Base-by-base conservation (phyloP, 2,329 filamentous ascomycete genomes). In the Cladosporium sp. region DNA sequence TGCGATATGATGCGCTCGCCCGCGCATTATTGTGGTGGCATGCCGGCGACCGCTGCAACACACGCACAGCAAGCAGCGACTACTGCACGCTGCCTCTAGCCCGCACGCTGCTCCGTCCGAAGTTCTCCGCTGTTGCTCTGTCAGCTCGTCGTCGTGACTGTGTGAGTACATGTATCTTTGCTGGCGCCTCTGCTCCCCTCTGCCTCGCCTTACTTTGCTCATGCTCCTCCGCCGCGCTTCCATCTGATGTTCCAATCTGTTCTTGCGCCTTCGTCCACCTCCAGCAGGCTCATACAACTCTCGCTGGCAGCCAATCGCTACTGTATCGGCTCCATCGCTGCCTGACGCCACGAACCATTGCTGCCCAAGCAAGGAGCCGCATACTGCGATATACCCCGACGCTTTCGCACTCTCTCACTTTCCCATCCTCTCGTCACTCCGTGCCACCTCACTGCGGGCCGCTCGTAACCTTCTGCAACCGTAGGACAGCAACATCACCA, bases 361-460 rank as follows among this genome's bases (percentile, higher is more conserved):
- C 42, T 49, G 54, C 54, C 54, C 54, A 56, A 56, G 52, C 52
- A 55, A 55, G 52, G 52, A 55, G 52, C 52, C 52, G 38, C 40
- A 45, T 39, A 20, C 22, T 28, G 43, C 43, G 30, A 55, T 55
- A 55, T 55, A 55, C 52, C 28, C 37, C 37, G 8, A 25, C 37
- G n/a, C 15, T 39, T 39, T 45, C 52, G 22, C 20, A 15, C 37
- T 30, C 39, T 45, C 39, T 28, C 28, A 34, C 42, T 49, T 56
- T 45, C 15, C 54, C n/a, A 49, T 49, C 54, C 42, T 56, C 34
- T 34, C 42, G 20, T 17, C 34, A 38, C 54, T 37, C 39, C 38
- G 52, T 55, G 42, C 54, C 20, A 49, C 42, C 54, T 56, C 28
- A 49, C 42, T 49, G 42, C 54, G 54, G 54, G 30, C 54, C 54